A percentile compares a stretch with the other conserved stretches of the same genome.
Conservation (phyloP, 306 rosid species). For the Inga oerstediana region DNA sequence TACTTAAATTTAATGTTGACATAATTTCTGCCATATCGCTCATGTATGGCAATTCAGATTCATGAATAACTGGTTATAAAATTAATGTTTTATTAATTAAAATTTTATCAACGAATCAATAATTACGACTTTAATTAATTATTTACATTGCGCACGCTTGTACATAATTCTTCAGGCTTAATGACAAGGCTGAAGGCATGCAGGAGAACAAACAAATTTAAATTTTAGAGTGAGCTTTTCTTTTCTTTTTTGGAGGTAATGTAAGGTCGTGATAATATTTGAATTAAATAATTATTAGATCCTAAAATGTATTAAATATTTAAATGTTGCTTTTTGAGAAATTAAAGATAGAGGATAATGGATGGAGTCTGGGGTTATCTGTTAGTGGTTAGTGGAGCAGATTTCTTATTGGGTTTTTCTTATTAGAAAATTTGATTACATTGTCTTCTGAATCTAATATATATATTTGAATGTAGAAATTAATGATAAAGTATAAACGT, state of each 20-base stretch:
- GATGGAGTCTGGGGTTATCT: background rate
- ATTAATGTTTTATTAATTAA: background rate
- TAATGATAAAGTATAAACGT: background rate
- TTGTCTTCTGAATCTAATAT: background rate
- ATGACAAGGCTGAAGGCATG: background rate
- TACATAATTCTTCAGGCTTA: background rate
- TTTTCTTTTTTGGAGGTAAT: background rate
- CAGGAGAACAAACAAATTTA: background rate
- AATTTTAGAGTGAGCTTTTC: background rate
- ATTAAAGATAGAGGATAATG: background rate
- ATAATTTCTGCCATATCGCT: background rate
- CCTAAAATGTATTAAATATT: background rate
- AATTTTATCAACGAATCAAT: background rate
- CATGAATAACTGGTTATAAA: background rate
- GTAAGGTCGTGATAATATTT: background rate
- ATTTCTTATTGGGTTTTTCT: background rate
- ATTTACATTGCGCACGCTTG: no score
- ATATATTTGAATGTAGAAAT: background rate
- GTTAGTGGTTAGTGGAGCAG: background rate
- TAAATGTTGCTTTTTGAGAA: background rate
- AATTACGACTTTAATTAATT: background rate
- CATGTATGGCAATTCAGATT: background rate
- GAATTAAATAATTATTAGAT: background rate
- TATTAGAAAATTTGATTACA: background rate
- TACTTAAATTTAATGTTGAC: background rate